Conservation (phyloP, 176 grass and related monocot species). For the Cenchrus fungigraminus region DNA sequence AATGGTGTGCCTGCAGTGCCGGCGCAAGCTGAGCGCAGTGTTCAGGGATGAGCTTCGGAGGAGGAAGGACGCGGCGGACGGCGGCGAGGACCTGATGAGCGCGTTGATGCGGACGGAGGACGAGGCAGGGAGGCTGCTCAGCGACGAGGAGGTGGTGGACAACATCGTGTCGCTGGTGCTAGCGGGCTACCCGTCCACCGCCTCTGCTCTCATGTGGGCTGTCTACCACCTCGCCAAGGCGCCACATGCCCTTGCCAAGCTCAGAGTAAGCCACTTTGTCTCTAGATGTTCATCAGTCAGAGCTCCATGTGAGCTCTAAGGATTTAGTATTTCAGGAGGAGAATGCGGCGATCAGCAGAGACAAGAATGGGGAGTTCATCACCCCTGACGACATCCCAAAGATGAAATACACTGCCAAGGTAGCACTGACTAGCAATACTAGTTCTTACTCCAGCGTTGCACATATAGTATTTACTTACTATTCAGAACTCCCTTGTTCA, state of each 20-base stretch:
- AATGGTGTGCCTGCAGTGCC: neutral
- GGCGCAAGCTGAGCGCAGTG: conserved; percentile 17
- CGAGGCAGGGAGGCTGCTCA: conserved; percentile 30
- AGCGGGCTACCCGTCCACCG: conserved; percentile 41
- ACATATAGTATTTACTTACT: neutral
- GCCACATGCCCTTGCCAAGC: conserved; percentile 36
- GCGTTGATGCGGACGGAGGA: conserved; percentile 42
- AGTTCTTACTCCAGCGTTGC: neutral
- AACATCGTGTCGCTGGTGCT: conserved; percentile 41
- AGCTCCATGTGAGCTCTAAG: neutral
- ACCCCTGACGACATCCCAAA: conserved; percentile 25
- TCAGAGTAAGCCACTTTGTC: conserved; percentile 28
- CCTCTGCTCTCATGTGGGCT: conserved; percentile 45
- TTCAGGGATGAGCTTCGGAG: conserved; percentile 39
- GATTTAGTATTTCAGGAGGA: conserved; percentile 19
- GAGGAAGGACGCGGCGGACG: neutral
- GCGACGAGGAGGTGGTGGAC: conserved; percentile 38
- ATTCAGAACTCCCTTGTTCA: neutral
- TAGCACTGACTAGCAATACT: neutral
- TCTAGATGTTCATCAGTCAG: neutral
- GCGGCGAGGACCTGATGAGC: conserved; percentile 6
- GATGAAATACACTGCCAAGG: conserved; percentile 43
- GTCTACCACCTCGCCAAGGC: conserved; percentile 44
- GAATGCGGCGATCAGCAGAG: neutral
- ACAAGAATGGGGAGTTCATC: conserved; percentile 34